Conservation (phyloP, 225 moss, liverwort and hornwort genomes). For the Polytrichum formosum region DNA sequence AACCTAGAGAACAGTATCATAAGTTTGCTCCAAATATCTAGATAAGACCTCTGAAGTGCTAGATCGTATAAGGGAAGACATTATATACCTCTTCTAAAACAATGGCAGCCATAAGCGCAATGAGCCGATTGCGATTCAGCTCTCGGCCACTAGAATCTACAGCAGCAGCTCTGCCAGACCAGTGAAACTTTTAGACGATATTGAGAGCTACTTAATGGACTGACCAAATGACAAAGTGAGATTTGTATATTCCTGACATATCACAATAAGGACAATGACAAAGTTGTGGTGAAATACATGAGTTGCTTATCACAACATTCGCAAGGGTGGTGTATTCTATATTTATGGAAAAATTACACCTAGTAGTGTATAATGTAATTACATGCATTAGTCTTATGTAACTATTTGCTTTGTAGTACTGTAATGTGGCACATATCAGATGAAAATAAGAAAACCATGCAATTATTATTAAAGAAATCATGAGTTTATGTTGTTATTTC, state of each 20-base stretch:
- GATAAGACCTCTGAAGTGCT: neutral
- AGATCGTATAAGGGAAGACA: neutral
- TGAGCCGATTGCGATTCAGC: conserved; percentile 94
- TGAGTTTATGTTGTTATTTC: no score
- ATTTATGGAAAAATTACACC: no score
- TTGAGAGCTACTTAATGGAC: neutral
- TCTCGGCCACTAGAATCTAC: conserved; percentile 94
- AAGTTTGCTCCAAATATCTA: neutral
- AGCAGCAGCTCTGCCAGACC: conserved; percentile 74
- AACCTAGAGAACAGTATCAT: conserved; percentile 1
- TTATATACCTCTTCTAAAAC: conserved; percentile 72
- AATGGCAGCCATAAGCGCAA: conserved; percentile 91
- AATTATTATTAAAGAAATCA: no score
- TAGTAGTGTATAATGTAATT: no score
- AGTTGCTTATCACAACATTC: no score
- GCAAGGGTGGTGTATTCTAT: no score
- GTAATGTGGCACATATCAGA: no score
- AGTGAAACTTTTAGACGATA: conserved; percentile 9
- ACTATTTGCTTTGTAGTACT: no score
- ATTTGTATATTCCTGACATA: neutral
- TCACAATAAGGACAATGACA: no score
- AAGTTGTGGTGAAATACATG: no score
- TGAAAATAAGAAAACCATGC: no score
- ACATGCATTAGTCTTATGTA: no score
- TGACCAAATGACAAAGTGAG: neutral